These are phyloP conservation scores for Neurospora sp. DNA, from an alignment of 495 filamentous ascomycete species.

Conservation along the genomic window DNA sequence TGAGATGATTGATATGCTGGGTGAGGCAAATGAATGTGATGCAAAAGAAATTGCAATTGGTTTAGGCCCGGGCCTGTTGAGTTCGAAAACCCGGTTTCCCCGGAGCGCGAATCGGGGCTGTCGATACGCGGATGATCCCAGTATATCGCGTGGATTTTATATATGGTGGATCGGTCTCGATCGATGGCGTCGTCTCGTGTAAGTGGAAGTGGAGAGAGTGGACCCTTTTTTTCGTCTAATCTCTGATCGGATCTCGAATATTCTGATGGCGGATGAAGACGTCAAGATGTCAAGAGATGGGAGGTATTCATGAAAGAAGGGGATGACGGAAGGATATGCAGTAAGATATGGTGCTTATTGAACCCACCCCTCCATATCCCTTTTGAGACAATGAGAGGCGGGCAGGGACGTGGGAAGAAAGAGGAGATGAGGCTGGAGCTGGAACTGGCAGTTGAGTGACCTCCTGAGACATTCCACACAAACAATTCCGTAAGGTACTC, in stretches of 20 bases:
- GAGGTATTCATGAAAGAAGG: not conserved
- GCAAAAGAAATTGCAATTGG: not conserved
- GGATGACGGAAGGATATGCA: not conserved
- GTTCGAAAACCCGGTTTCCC: not conserved
- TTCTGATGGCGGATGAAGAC: not conserved
- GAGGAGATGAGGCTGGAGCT: not conserved
- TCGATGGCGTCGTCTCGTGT: not conserved
- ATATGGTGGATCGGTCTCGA: not conserved
- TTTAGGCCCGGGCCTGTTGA: not conserved
- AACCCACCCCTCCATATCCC: not conserved
- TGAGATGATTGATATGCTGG: too few species aligned
- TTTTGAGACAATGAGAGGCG: not conserved
- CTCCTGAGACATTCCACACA: not conserved
- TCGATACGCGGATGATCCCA: not conserved
- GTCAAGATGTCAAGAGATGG: not conserved
- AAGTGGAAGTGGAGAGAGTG: not conserved
- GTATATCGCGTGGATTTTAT: not conserved
- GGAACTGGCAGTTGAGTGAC: not conserved
- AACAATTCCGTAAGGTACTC: not conserved
- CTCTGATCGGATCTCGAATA: not conserved
- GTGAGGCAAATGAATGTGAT: too few species aligned
- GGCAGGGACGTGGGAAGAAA: not conserved
- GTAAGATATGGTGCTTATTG: not conserved
- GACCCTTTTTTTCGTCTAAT: not conserved
- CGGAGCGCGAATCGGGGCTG: not conserved